These are phyloP conservation scores for Quercus gilva DNA, from an alignment of 306 rosid species.

Conservation along the genomic window DNA sequence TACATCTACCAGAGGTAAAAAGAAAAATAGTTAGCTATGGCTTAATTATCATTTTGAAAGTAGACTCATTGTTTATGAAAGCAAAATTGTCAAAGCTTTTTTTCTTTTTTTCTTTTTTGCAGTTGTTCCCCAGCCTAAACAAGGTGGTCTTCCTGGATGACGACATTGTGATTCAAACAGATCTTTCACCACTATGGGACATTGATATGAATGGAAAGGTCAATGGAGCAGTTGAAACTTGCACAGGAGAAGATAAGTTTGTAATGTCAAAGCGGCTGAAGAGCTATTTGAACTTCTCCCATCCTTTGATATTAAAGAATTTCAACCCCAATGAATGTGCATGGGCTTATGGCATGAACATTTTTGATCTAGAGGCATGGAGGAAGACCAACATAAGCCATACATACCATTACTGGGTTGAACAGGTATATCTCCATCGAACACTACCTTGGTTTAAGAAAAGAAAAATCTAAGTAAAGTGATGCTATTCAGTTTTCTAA, in stretches of 20 bases:
- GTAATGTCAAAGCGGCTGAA: conserved; percentile 94
- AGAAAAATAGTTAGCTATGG: background rate
- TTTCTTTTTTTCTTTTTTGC: conserved; percentile 19
- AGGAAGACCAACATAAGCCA: conserved; percentile 91
- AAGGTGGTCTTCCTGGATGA: conserved; percentile 97
- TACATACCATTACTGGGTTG: conserved; percentile 87
- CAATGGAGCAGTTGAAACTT: conserved; percentile 97
- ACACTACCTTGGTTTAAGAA: conserved; percentile 12
- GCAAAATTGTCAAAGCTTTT: background rate
- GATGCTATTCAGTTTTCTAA: background rate
- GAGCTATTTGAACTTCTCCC: conserved; percentile 97
- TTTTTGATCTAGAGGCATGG: conserved; percentile 96
- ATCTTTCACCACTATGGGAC: conserved; percentile 98
- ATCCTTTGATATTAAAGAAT: conserved; percentile 62
- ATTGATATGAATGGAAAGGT: conserved; percentile 89
- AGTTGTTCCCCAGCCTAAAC: conserved; percentile 92
- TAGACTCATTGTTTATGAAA: background rate
- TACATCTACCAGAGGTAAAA: conserved; percentile 93
- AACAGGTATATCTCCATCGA: conserved; percentile 45
- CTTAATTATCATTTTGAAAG: too few species aligned
- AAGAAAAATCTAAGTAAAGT: background rate
- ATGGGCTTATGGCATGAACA: conserved; percentile 99
- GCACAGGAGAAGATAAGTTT: conserved; percentile 83
- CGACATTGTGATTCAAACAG: conserved; percentile 92
- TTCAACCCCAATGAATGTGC: conserved; percentile 85